Conservation (phyloP, 1,284 basidiomycete genomes). For the Inonotus obliquus region DNA sequence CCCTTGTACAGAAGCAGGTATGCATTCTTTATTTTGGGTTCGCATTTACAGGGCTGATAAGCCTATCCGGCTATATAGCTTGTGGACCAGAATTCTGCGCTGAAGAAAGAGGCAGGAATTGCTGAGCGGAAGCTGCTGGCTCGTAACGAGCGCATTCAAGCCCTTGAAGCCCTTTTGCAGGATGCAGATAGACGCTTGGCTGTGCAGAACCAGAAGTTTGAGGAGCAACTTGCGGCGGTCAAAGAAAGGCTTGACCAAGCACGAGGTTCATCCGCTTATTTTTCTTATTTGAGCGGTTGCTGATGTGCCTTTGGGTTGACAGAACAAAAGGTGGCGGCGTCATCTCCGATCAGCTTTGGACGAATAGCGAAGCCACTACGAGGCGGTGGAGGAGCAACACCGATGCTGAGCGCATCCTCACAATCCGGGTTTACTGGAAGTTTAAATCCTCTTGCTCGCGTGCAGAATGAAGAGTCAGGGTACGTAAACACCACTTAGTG, state of each 20-base stretch:
- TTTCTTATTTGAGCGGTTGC: slow-evolving; percentile 5
- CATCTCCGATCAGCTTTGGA: slow-evolving; percentile 78
- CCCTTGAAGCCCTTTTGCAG: slow-evolving; percentile 86
- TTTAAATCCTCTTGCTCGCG: slow-evolving; percentile 57
- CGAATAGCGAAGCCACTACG: slow-evolving; percentile 96
- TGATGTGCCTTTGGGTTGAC: slow-evolving; percentile 10
- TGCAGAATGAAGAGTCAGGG: slow-evolving; percentile 79
- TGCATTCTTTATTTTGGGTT: slow-evolving; percentile 12
- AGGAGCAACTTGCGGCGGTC: slow-evolving; percentile 86
- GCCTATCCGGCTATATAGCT: slow-evolving; percentile 49
- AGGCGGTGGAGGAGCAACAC: slow-evolving; percentile 73
- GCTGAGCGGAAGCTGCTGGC: slow-evolving; percentile 95
- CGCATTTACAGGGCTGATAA: slow-evolving; percentile 18
- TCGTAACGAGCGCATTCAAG: slow-evolving; percentile 96
- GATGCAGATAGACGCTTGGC: slow-evolving; percentile 91
- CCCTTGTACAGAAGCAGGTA: slow-evolving; percentile 95
- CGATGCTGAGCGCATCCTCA: slow-evolving; percentile 35
- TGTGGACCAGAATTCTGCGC: slow-evolving; percentile 95
- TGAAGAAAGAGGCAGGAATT: slow-evolving; percentile 98
- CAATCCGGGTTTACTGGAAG: slow-evolving; percentile 42
- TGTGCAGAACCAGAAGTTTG: slow-evolving; percentile 93
- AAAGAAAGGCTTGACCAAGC: slow-evolving; percentile 91
- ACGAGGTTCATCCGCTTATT: slow-evolving; percentile 47
- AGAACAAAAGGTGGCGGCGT: slow-evolving; percentile 74
- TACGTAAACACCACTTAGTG: slow-evolving; percentile 37